These are phyloP conservation scores for Jaltomata sinuosa DNA, from an alignment of 257 asterid genomes.

Conservation along the genomic window DNA sequence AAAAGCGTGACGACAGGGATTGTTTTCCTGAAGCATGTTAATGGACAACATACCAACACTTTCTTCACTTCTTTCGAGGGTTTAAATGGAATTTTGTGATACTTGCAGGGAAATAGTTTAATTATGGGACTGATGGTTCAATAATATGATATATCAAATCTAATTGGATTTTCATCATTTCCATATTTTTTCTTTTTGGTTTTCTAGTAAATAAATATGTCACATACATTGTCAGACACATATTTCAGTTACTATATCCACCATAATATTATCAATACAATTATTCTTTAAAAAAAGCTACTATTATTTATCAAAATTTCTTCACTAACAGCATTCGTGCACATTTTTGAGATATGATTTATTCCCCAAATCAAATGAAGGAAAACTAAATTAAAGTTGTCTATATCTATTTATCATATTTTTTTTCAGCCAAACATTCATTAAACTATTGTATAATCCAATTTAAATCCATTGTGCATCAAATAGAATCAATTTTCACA, in stretches of 20 bases:
- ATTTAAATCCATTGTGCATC: neutral
- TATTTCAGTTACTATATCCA: neutral
- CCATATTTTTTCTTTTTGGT: too few species aligned
- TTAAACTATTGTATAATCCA: too few species aligned
- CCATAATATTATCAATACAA: neutral
- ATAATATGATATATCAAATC: neutral
- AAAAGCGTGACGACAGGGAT: too few species aligned
- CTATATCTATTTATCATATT: too few species aligned
- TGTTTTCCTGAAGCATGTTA: neutral
- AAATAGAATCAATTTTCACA: neutral
- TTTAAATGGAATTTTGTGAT: neutral
- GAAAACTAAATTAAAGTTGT: too few species aligned
- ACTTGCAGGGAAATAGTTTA: neutral
- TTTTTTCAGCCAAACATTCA: too few species aligned
- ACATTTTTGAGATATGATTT: too few species aligned
- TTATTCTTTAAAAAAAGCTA: neutral
- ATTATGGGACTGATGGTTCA: neutral
- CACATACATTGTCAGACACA: neutral
- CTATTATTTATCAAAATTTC: neutral
- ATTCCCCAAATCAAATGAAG: too few species aligned
- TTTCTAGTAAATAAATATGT: too few species aligned
- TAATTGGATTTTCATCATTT: too few species aligned
- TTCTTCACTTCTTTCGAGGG: too few species aligned
- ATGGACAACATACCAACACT: neutral
- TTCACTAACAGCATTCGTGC: neutral